Conservation (phyloP, 305 asterid genomes). For the Plantago coronopus region DNA sequence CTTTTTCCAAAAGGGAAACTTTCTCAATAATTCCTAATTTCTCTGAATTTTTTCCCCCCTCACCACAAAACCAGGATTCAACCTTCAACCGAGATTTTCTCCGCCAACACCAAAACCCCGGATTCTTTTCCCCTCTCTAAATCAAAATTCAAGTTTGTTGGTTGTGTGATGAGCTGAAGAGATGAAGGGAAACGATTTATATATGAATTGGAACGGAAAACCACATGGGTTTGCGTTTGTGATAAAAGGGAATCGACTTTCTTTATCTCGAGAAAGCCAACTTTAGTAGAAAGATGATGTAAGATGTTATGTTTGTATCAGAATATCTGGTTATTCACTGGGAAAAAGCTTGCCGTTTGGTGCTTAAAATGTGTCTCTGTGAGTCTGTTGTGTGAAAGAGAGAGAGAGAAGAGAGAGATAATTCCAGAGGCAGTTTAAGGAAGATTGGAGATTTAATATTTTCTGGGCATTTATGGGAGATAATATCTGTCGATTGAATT, state of each 20-base stretch:
- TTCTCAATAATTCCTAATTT: conserved; percentile 3
- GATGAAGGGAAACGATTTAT: background rate
- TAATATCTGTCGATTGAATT: conserved; percentile 25
- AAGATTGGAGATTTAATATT: conserved; percentile 20
- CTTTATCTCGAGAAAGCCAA: conserved; percentile 26
- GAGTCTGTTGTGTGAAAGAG: conserved; percentile 25
- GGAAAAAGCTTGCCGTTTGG: conserved; percentile 5
- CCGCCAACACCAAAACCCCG: conserved; percentile 31
- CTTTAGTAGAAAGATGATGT: conserved; percentile 9
- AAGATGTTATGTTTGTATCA: conserved; percentile 17
- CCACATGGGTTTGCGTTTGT: conserved; percentile 33
- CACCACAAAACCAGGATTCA: no score
- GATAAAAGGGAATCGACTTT: conserved; percentile 39
- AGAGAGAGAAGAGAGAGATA: background rate
- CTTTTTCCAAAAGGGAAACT: background rate
- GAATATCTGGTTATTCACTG: conserved; percentile 28
- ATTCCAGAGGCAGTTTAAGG: background rate
- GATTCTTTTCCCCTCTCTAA: background rate
- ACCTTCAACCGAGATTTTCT: conserved; percentile 16
- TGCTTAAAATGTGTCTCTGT: conserved; percentile 14
- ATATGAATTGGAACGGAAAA: conserved; percentile 29
- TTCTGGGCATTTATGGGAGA: conserved; percentile 26
- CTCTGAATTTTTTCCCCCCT: no score
- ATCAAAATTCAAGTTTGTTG: background rate
- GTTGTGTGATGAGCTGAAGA: background rate